phyloP scores from a whole-genome alignment of 768 basidiomycete species.

The Coprinellus aureogranulatus region DNA sequence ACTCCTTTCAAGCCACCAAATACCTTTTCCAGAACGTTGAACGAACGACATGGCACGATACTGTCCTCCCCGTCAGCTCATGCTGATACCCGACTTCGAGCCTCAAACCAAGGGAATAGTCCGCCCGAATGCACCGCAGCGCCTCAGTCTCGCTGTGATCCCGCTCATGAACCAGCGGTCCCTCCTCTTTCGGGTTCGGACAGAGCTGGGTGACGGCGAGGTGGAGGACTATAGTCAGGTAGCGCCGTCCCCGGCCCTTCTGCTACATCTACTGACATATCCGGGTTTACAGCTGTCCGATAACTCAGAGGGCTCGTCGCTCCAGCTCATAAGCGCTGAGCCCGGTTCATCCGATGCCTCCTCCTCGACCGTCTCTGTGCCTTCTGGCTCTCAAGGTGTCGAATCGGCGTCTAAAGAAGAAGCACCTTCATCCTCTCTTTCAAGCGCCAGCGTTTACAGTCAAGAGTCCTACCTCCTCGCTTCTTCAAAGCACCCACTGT shows the following conservation, averaged over 20 bases:
- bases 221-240: background rate
- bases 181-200: background rate
- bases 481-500: background rate
- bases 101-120: background rate
- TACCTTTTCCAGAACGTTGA: no score
- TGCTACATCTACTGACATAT: no score
- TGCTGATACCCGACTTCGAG: background rate
- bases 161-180: constrained; percentile 1
- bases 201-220: background rate
- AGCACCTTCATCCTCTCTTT: background rate
- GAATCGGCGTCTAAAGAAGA: background rate
- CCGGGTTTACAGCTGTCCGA: background rate
- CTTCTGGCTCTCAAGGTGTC: background rate
- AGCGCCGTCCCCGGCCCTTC: background rate
- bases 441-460: background rate
- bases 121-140: background rate
- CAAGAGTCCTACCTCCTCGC: background rate
- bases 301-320: background rate
- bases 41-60: background rate
- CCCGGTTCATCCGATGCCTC: background rate
- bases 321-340: background rate
- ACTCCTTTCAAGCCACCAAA: no score
- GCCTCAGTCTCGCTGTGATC: background rate
- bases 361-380: background rate
- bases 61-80: background rate